Conservation (phyloP, 2,329 filamentous ascomycete genomes). For the Zymoseptoria pseudotritici region DNA sequence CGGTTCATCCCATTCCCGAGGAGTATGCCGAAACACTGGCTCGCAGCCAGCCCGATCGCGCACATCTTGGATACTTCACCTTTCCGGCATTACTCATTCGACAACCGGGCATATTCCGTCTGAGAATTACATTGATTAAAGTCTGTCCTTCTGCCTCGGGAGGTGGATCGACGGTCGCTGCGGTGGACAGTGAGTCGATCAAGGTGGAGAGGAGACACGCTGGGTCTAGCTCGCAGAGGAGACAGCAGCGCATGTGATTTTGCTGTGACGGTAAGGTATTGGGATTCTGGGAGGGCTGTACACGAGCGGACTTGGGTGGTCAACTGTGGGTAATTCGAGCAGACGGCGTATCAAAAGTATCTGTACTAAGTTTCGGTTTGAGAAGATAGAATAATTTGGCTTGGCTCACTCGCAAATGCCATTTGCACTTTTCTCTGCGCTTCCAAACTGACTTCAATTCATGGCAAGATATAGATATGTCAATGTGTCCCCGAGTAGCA, state of each 20-base stretch:
- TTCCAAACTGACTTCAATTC: no score
- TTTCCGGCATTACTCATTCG: constrained; percentile 27
- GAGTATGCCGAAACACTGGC: constrained; percentile 21
- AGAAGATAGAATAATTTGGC: no score
- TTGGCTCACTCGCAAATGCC: no score
- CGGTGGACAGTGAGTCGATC: constrained; percentile 26
- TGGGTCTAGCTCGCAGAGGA: background rate
- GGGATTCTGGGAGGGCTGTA: no score
- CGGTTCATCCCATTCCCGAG: constrained; percentile 24
- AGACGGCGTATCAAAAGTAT: no score
- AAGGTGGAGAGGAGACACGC: constrained; percentile 22
- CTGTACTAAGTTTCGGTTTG: no score
- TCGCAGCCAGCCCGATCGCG: constrained; percentile 22
- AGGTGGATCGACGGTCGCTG: constrained; percentile 16
- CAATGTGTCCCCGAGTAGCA: no score
- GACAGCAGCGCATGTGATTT: background rate
- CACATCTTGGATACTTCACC: constrained; percentile 26
- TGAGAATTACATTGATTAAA: constrained; percentile 25
- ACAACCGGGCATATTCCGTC: constrained; percentile 25
- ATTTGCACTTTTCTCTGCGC: no score
- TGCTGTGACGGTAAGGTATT: no score
- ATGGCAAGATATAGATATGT: no score
- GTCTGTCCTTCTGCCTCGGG: constrained; percentile 17
- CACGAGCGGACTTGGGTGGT: no score
- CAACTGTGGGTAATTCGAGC: no score